phyloP scores from a whole-genome alignment of 768 basidiomycete genomes.

The Hemileccinum impolitum region DNA sequence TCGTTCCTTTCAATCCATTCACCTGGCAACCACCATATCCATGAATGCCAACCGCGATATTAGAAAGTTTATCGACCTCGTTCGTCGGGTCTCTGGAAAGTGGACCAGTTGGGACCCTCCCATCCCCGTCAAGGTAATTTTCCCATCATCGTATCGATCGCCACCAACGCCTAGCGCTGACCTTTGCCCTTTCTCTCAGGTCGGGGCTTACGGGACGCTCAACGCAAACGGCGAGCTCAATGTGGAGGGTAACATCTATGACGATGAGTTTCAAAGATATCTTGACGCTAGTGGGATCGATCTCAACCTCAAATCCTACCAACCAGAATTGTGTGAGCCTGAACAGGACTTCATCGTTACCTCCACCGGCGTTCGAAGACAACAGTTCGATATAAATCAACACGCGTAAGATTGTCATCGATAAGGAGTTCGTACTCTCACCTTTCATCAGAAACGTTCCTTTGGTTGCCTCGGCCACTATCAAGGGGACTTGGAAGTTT shows the following conservation, averaged over 20 bases:
- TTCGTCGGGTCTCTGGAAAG: conserved; percentile 24
- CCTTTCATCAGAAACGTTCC: background rate
- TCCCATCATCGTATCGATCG: background rate
- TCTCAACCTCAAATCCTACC: conserved; percentile 1
- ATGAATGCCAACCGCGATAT: conserved; percentile 8
- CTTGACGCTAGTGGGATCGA: background rate
- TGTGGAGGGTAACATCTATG: conserved; percentile 27
- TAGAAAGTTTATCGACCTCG: conserved; percentile 29
- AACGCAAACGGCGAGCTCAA: conserved; percentile 7
- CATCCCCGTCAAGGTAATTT: conserved; percentile 19
- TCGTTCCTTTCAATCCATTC: too few relatives aligned
- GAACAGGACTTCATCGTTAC: conserved; percentile 19
- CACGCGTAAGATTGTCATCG: background rate
- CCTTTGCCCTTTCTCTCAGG: conserved; percentile 8
- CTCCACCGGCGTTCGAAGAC: conserved; percentile 16
- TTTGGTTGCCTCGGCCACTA: conserved; percentile 21
- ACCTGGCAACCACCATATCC: background rate
- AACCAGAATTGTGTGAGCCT: background rate
- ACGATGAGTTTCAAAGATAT: conserved; percentile 2
- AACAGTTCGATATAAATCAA: conserved; percentile 10
- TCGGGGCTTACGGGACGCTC: conserved; percentile 30
- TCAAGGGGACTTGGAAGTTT: conserved; percentile 30
- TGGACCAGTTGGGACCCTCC: conserved; percentile 34
- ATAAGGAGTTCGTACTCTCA: background rate
- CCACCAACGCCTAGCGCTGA: background rate